Evolutionary conservation across 1,284 basidiomycete species (phyloP).

Genomic region (Marasmius fiardii): DNA sequence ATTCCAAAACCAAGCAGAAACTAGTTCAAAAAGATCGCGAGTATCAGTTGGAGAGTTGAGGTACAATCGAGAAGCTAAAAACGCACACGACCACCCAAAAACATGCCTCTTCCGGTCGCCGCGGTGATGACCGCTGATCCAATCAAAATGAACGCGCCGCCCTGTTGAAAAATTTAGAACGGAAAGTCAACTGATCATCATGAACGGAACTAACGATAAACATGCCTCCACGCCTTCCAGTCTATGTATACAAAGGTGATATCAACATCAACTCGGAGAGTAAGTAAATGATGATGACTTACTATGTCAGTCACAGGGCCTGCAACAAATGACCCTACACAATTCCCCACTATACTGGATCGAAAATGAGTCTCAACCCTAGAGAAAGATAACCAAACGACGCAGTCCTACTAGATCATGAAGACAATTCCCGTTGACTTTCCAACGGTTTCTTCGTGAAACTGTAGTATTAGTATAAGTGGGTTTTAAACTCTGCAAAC

Average conservation of each 20-base stretch:
- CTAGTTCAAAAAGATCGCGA: constrained; percentile 6
- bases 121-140: constrained; percentile 21
- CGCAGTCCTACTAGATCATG: not conserved
- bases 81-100: constrained; percentile 25
- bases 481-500: too few relatives aligned
- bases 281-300: constrained; percentile 3
- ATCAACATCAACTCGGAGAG: not conserved
- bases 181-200: not conserved
- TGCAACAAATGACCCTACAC: constrained; percentile 24
- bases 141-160: constrained; percentile 24
- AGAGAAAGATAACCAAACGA: not conserved
- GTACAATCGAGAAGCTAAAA: not conserved
- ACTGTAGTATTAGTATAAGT: too few relatives aligned
- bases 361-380: constrained; percentile 4
- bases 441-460: not conserved
- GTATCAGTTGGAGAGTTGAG: not conserved
- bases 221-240: constrained; percentile 25
- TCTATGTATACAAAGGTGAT: constrained; percentile 9
- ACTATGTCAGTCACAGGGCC: constrained; percentile 23
- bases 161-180: constrained; percentile 10
- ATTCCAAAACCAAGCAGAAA: constrained; percentile 28
- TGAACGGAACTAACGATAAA: constrained; percentile 16
- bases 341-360: constrained; percentile 23
- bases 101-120: constrained; percentile 19
- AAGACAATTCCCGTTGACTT: constrained; percentile 10